A percentile compares a stretch with the other conserved stretches of the same genome.
phyloP scores from a whole-genome alignment of 768 basidiomycete species.

The Boletus rubescentipes region DNA sequence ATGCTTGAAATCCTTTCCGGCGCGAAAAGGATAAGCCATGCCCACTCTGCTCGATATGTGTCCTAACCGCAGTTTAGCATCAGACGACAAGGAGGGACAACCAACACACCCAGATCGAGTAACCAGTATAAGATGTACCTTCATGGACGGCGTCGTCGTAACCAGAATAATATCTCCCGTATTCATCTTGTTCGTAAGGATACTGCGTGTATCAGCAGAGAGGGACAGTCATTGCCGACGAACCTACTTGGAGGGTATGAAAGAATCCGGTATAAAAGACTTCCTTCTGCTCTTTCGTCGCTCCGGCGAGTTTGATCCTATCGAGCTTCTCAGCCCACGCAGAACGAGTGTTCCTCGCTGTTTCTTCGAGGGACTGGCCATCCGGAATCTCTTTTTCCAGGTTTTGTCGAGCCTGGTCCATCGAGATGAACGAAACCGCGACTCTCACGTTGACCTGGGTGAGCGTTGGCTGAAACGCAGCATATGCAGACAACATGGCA shows the following conservation, averaged over 20 bases:
- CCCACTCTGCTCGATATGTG: conserved; percentile 77
- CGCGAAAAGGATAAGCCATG: conserved; percentile 72
- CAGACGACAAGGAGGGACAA: neutral
- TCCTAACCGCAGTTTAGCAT: conserved; percentile 46
- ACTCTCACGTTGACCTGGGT: conserved; percentile 53
- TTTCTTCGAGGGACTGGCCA: conserved; percentile 48
- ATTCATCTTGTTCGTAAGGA: conserved; percentile 73
- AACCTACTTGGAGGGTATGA: conserved; percentile 56
- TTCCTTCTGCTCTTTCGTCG: conserved; percentile 44
- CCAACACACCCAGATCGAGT: conserved; percentile 68
- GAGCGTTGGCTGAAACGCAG: conserved; percentile 36
- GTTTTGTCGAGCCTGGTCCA: conserved; percentile 60
- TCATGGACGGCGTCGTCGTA: conserved; percentile 66
- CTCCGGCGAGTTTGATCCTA: conserved; percentile 49
- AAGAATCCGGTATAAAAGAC: conserved; percentile 63
- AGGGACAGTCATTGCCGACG: neutral
- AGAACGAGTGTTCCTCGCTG: conserved; percentile 44
- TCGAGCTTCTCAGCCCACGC: conserved; percentile 62
- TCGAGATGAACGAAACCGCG: conserved; percentile 73
- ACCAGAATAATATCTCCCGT: conserved; percentile 69
- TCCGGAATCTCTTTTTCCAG: conserved; percentile 50
- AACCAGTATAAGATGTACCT: conserved; percentile 74
- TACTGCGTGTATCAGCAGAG: conserved; percentile 44
- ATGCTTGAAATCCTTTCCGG: conserved; percentile 77
- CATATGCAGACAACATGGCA: conserved; percentile 50